Conservation (phyloP, 2,329 filamentous ascomycete genomes). For the Colletotrichum karsti region DNA sequence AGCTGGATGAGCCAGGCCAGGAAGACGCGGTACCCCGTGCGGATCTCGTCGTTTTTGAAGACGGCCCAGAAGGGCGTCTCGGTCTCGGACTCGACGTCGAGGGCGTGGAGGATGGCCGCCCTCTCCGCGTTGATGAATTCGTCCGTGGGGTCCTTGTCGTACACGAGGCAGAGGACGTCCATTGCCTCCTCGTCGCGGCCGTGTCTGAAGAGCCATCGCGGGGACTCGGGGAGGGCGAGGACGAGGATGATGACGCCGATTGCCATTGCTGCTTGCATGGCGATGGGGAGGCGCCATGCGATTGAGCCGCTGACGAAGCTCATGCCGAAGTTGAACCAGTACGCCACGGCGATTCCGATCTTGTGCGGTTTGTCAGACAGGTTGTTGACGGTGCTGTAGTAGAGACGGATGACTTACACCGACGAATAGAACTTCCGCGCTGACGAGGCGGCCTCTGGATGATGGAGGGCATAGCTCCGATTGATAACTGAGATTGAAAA, state of each 20-base stretch:
- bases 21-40: neutral
- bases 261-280: neutral
- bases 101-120: neutral
- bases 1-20: neutral
- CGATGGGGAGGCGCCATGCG: conserved; percentile 33
- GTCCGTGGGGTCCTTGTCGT: neutral
- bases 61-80: neutral
- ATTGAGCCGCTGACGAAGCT: conserved; percentile 38
- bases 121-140: neutral
- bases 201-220: neutral
- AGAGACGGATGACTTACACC: too few relatives aligned
- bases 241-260: neutral
- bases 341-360: conserved; percentile 48
- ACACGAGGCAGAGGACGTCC: neutral
- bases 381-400: too few relatives aligned
- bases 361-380: too few relatives aligned
- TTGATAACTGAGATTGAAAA: neutral
- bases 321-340: conserved; percentile 45
- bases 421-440: conserved; percentile 46
- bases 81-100: neutral
- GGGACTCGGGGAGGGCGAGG: neutral
- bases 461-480: neutral
- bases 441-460: neutral
- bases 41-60: neutral
- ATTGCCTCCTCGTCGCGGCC: neutral